phyloP scores from a whole-genome alignment of 345 rosid species.

The Lenwebbia sp. region DNA sequence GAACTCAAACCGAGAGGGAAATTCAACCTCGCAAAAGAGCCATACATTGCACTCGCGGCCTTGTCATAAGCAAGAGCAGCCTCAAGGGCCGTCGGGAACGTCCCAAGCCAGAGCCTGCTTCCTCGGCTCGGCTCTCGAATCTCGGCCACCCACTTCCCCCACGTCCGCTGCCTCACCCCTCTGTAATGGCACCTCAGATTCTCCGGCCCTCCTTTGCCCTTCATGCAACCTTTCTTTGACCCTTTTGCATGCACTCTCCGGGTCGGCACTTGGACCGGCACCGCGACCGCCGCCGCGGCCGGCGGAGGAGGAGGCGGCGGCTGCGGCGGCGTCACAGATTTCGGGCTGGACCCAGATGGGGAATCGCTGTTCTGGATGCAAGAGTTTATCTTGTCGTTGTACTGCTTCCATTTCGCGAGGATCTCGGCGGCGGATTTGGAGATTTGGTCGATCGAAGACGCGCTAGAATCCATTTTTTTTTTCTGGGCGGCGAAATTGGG shows the following conservation, averaged over 20 bases:
- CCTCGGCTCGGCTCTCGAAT: constrained; percentile 17
- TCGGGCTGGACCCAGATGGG: constrained; percentile 1
- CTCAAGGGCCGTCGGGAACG: constrained; percentile 14
- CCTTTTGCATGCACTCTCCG: constrained; percentile 12
- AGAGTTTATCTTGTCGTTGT: not conserved
- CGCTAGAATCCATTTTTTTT: not conserved
- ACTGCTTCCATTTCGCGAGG: constrained; percentile 16
- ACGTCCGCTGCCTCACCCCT: constrained; percentile 23
- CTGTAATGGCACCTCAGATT: constrained; percentile 14
- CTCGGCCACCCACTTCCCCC: constrained; percentile 29
- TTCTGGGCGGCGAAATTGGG: not conserved
- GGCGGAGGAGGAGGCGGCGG: not conserved
- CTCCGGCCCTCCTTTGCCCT: constrained; percentile 28
- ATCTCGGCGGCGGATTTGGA: constrained; percentile 17
- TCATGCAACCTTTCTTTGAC: constrained; percentile 25
- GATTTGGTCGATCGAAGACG: constrained; percentile 9
- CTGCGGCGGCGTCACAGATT: not conserved
- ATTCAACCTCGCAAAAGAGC: constrained; percentile 13
- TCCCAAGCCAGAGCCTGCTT: constrained; percentile 16
- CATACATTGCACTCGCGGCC: constrained; percentile 14
- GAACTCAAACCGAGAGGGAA: constrained; percentile 1
- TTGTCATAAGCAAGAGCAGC: constrained; percentile 15
- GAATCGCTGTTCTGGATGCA: not conserved
- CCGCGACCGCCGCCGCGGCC: not conserved
- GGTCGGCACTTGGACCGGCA: constrained; percentile 4